These are phyloP conservation scores for Fusarium anguioides DNA, from an alignment of 2,329 filamentous ascomycete genomes.

Conservation along the genomic window DNA sequence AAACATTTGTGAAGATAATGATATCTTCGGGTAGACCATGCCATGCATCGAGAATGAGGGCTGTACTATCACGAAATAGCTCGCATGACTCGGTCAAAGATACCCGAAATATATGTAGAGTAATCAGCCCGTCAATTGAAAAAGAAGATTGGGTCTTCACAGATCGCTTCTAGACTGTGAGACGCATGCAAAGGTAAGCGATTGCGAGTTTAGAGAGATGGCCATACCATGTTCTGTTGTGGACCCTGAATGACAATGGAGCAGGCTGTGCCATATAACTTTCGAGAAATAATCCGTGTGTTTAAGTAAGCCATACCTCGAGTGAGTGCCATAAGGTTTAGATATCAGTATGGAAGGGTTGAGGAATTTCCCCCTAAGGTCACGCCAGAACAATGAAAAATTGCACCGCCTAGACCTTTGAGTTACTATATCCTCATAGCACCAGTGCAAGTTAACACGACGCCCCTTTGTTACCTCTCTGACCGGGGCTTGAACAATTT, in stretches of 20 bases:
- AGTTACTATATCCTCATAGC: too few species aligned
- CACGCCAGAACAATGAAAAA: not conserved
- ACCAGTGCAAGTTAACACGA: slow-evolving; percentile 65
- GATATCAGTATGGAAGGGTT: not conserved
- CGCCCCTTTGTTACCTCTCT: slow-evolving; percentile 63
- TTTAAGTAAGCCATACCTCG: slow-evolving; percentile 27
- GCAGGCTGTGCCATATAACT: slow-evolving; percentile 48
- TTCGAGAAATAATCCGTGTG: slow-evolving; percentile 45
- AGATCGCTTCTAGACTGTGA: slow-evolving; percentile 49
- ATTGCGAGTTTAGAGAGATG: slow-evolving; percentile 54
- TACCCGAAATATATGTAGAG: slow-evolving; percentile 65
- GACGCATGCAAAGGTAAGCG: slow-evolving; percentile 54
- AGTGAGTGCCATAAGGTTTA: not conserved
- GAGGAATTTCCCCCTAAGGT: not conserved
- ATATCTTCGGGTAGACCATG: not conserved
- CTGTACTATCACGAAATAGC: slow-evolving; percentile 69
- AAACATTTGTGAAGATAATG: not conserved
- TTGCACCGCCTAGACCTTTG: not conserved
- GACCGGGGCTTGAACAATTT: slow-evolving; percentile 60
- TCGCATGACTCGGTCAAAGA: slow-evolving; percentile 67
- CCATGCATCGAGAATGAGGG: slow-evolving; percentile 51
- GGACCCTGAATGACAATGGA: slow-evolving; percentile 58
- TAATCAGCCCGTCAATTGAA: slow-evolving; percentile 65
- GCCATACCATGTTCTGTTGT: slow-evolving; percentile 37
- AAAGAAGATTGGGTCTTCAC: slow-evolving; percentile 53